Base-by-base conservation (phyloP, 2,329 filamentous ascomycete genomes). In the Ophiocordyceps polyrhachis-furcata region DNA sequence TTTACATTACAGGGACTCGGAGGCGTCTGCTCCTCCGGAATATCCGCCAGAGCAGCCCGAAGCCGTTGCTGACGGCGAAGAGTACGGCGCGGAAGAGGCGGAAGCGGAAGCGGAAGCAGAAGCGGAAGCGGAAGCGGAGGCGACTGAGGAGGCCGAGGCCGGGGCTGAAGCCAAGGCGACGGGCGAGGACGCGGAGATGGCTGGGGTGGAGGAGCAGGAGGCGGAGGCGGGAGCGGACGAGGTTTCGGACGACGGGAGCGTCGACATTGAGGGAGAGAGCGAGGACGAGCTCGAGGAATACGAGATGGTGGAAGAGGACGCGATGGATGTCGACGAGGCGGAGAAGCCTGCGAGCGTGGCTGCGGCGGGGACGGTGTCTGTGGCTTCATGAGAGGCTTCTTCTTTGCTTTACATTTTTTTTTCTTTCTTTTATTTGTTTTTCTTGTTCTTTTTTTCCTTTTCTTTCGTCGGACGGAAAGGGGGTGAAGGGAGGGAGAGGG, bases 41-140 rank as follows among this genome's bases (percentile, higher is more conserved):
- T 98, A 85, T 62, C 91, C 91, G 28, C 93, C 91, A 49, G 91
- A 98, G 62, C 91, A 98, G 66, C 91, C 91, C 40, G 91, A 98
- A 62, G 91, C 88, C 44, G 73, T 76, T 44, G 82, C 82, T 40
- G 89, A 95, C 54, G 91, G 93, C 53, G 81, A 83, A 23, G 76
- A 83, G 52, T 98, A 98, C 57, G 91, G 89, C 49, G 86, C 83
- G 20, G 91, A 96, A 46, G 89, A 94, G 62, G 78, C 76, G 15
- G 85, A 86, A 42, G 80, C 80, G 44, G 79, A 79, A 44, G 76
- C 74, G n/a, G 75, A 63, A 13, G 74, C 71, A 35, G 76, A 66
- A 4, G 73, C 69, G 9, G 65, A 65, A 25, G 57, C 67, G 21
- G 66, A 70, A 48, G 72, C 70, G 47, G 66, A 71, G 42, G 67